These are phyloP conservation scores for Elaeis oleifera DNA, from an alignment of 202 grass and related monocot species.

Conservation along the genomic window DNA sequence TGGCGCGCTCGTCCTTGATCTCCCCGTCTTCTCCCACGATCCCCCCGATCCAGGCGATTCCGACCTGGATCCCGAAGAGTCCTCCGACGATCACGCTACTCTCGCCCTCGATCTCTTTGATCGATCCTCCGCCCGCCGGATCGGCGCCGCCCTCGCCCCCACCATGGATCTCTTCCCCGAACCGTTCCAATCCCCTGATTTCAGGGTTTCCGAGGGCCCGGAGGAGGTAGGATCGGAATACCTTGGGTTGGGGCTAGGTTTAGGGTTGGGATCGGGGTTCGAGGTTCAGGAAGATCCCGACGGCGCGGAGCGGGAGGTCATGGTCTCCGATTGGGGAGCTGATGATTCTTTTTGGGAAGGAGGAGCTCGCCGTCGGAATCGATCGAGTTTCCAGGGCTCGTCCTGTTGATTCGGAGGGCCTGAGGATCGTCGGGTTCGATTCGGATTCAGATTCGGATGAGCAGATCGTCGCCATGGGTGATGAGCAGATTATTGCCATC, in stretches of 20 bases:
- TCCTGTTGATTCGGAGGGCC: conserved; percentile 8
- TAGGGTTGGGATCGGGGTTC: conserved; percentile 4
- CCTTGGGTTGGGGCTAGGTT: background rate
- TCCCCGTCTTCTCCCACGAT: no score
- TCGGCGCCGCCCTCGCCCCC: background rate
- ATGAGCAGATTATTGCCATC: background rate
- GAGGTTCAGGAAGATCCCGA: conserved; percentile 2
- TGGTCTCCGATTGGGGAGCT: background rate
- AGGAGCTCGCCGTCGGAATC: conserved; percentile 3
- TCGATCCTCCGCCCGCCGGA: background rate
- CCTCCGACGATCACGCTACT: no score
- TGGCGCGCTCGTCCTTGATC: no score
- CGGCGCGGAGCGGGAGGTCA: background rate
- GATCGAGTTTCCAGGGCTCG: conserved; percentile 19
- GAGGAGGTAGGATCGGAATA: conserved; percentile 3
- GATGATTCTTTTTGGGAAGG: conserved; percentile 18
- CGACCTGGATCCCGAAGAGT: no score
- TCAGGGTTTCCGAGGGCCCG: background rate
- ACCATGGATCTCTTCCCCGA: background rate
- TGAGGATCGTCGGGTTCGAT: conserved; percentile 9
- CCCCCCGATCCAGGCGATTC: no score
- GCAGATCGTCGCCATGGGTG: conserved; percentile 6
- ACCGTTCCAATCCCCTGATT: background rate
- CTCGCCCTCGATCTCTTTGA: background rate
- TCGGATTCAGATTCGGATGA: conserved; percentile 14